Base-by-base conservation (phyloP, 768 basidiomycete species). In the Coprinopsis marcescibilis region DNA sequence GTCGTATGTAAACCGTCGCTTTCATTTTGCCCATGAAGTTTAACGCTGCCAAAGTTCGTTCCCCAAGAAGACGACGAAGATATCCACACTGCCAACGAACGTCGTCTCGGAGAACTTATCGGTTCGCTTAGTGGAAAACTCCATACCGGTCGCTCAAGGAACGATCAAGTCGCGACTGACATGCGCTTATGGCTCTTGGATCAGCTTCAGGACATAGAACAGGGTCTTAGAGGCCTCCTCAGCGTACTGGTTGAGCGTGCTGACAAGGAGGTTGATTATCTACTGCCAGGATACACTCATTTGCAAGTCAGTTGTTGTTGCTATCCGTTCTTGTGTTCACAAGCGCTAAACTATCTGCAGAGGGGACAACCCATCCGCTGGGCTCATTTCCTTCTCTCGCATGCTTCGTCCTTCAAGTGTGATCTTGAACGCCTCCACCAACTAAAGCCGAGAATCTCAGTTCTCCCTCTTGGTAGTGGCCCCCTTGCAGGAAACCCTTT, bases 111-210 rank as follows among this genome's bases (percentile, higher is more conserved):
- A 52, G 95, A 99, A 68, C 67, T 99, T 44, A 90, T 98, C 45
- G 96, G 96, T 0, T 73, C 88, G 12, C 78, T 91, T 13, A 93
- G 90, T 4, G 96, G 96, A 2, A 99, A 98, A 65, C 73, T 99
- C 34, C 96, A 99, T 61, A 99, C 96, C 0, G 96, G 96, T 23
- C 81, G 96, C 50, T 95, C 92, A 42, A 79, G 96, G 45, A 99
- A 99, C 64, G 96, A 99, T 62, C 96, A 99, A 63, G 95, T 97
- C 51, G 93, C 95, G 3, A 99, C 96, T 1, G 96, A 99, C 61
- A 89, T 98, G 87, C 84, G 96, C 24, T 66, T 99, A 11, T 99
- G 96, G 96, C 76, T 99, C 15, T 72, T 96, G 17, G 80, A 85
- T 36, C 78, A 95, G 59, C 83, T 86, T 15, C 62, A 66, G 27